These are phyloP conservation scores for Aciculosporium take DNA, from an alignment of 2,329 filamentous ascomycete genomes.

Conservation along the genomic window DNA sequence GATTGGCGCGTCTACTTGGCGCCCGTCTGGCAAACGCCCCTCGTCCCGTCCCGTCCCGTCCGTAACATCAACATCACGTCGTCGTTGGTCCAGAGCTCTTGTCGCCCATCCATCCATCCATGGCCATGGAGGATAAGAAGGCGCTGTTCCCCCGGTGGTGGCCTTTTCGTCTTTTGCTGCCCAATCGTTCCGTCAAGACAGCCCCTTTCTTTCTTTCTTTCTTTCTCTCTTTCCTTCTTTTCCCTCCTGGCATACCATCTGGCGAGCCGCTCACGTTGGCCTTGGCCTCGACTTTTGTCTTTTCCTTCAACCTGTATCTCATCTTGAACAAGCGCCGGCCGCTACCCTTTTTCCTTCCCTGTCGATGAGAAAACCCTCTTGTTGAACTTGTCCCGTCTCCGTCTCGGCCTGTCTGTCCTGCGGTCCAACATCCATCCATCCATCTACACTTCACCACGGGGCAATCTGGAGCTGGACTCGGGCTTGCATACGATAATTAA, in stretches of 20 bases:
- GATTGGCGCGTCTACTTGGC: too few relatives aligned
- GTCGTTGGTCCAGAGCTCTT: too few relatives aligned
- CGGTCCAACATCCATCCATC: too few relatives aligned
- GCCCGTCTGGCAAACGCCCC: too few relatives aligned
- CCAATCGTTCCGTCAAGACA: slow-evolving; percentile 10
- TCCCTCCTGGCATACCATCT: neutral
- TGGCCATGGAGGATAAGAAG: slow-evolving; percentile 15
- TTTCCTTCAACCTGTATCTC: too few relatives aligned
- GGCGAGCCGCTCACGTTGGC: slow-evolving; percentile 1
- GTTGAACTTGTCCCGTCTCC: neutral
- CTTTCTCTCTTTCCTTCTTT: slow-evolving; percentile 6
- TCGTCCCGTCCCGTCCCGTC: too few relatives aligned
- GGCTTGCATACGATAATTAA: slow-evolving; percentile 2
- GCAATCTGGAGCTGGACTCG: slow-evolving; percentile 11
- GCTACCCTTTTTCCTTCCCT: neutral
- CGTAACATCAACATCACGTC: neutral
- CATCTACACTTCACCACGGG: too few relatives aligned
- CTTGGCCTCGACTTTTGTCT: too few relatives aligned
- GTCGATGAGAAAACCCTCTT: neutral
- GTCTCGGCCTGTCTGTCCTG: too few relatives aligned
- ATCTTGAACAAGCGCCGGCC: slow-evolving; percentile 5
- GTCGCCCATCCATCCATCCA: neutral
- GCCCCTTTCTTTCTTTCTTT: slow-evolving; percentile 3
- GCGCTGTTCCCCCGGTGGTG: slow-evolving; percentile 12
- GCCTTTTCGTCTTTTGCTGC: slow-evolving; percentile 14